Conservation (phyloP, 805 yeast genomes). For the Schizosaccharomyces japonicus region DNA sequence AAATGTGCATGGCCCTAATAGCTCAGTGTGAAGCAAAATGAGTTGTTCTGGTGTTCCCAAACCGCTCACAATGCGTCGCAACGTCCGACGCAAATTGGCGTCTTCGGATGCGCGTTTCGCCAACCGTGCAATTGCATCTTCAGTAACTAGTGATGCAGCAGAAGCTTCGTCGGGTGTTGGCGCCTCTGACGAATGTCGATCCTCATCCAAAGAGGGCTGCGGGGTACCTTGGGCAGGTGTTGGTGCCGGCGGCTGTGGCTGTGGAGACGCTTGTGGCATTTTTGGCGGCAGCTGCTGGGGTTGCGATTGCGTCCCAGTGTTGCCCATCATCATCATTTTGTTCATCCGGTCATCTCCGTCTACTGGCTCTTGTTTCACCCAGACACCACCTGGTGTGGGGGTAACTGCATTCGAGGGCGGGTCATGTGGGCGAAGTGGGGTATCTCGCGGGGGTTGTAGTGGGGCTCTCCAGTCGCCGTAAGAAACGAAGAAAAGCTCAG, state of each 20-base stretch:
- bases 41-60: slow-evolving; percentile 1
- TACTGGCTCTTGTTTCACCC: no score
- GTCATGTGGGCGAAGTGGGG: no score
- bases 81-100: neutral
- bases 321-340: no score
- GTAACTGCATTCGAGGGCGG: no score
- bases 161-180: neutral
- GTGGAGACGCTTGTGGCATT: no score
- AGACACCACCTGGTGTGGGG: no score
- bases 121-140: neutral
- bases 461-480: neutral
- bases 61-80: neutral
- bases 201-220: neutral
- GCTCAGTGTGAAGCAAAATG: neutral
- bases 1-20: neutral
- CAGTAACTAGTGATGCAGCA: neutral
- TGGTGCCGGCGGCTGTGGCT: no score
- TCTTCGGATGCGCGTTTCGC: neutral
- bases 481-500: neutral
- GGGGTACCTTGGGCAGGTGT: no score
- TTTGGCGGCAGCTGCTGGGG: no score
- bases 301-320: no score
- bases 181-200: neutral
- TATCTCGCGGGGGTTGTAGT: neutral
- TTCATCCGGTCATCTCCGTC: no score